These are phyloP conservation scores for Malassezia sp. DNA, from an alignment of 1,284 basidiomycete genomes.

Conservation along the genomic window DNA sequence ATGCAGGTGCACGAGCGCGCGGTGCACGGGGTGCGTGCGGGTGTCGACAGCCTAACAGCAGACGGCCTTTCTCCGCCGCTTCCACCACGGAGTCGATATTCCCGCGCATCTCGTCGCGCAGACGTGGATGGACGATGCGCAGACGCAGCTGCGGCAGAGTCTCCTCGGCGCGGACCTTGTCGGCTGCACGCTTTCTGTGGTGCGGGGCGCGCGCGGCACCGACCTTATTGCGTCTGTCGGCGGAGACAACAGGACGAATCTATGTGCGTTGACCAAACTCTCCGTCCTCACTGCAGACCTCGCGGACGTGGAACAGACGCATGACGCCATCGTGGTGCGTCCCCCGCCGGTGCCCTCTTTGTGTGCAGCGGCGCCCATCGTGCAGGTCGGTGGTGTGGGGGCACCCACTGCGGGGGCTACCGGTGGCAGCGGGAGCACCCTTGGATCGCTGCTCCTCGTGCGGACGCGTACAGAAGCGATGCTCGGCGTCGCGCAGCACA, in stretches of 20 bases:
- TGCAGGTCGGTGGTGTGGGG: conserved; percentile 6
- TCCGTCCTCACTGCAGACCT: neutral
- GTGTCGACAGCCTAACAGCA: neutral
- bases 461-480: too few relatives aligned
- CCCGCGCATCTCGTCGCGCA: conserved; percentile 8
- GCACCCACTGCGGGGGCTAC: too few relatives aligned
- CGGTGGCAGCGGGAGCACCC: too few relatives aligned
- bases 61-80: conserved; percentile 4
- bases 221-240: conserved; percentile 3
- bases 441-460: too few relatives aligned
- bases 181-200: neutral
- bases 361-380: conserved; percentile 8
- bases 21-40: conserved; percentile 1
- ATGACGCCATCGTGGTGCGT: too few relatives aligned
- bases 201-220: too few relatives aligned
- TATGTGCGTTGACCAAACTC: conserved; percentile 6
- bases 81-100: conserved; percentile 12
- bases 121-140: conserved; percentile 9
- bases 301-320: neutral
- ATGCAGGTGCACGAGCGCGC: conserved; percentile 3
- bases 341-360: too few relatives aligned
- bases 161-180: neutral
- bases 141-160: neutral
- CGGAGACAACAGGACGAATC: neutral
- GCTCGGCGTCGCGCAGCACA: too few relatives aligned